A percentile compares a stretch with the other conserved stretches of the same genome.
Evolutionary conservation across 2,329 filamentous ascomycete species (phyloP).

Genomic region (Biscogniauxia marginata): DNA sequence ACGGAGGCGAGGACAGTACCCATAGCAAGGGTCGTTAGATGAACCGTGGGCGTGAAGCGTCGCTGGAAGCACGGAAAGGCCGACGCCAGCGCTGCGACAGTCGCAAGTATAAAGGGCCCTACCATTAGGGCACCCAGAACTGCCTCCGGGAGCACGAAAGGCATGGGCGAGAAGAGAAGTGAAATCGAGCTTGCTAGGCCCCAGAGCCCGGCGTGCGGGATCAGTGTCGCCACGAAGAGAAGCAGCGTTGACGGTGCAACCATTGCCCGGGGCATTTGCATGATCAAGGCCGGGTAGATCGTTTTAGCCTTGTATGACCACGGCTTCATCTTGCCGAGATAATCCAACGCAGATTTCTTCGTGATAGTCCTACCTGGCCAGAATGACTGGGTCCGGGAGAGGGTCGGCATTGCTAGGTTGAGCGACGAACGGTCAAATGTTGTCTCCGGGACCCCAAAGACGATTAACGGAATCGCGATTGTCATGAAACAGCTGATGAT

Average conservation of each 20-base stretch:
- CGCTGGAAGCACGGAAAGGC: conserved; percentile 31
- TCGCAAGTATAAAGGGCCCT: conserved; percentile 43
- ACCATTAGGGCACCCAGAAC: conserved; percentile 45
- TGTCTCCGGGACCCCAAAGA: conserved; percentile 52
- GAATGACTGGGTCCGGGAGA: conserved; percentile 14
- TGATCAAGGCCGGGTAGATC: conserved; percentile 31
- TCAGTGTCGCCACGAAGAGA: conserved; percentile 42
- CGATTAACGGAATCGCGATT: conserved; percentile 44
- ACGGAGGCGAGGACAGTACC: conserved; percentile 40
- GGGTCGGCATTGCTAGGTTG: conserved; percentile 8
- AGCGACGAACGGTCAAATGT: conserved; percentile 44
- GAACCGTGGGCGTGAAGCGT: conserved; percentile 34
- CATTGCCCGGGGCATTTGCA: conserved; percentile 49
- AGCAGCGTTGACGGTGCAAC: conserved; percentile 50
- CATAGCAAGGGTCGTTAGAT: conserved; percentile 35
- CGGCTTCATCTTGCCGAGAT: conserved; percentile 41
- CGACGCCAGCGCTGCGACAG: conserved; percentile 33
- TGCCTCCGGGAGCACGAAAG: conserved; percentile 40
- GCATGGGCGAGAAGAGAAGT: conserved; percentile 45
- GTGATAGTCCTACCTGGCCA: conserved; percentile 29
- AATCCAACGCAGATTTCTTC: conserved; percentile 34
- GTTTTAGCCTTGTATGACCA: conserved; percentile 35
- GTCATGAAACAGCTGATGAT: conserved; percentile 51
- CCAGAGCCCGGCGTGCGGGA: conserved; percentile 49
- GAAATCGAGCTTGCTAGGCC: conserved; percentile 45